A percentile compares a stretch with the other conserved stretches of the same genome.
Conservation (phyloP, 768 basidiomycete species). For the Royoungia palumana region DNA sequence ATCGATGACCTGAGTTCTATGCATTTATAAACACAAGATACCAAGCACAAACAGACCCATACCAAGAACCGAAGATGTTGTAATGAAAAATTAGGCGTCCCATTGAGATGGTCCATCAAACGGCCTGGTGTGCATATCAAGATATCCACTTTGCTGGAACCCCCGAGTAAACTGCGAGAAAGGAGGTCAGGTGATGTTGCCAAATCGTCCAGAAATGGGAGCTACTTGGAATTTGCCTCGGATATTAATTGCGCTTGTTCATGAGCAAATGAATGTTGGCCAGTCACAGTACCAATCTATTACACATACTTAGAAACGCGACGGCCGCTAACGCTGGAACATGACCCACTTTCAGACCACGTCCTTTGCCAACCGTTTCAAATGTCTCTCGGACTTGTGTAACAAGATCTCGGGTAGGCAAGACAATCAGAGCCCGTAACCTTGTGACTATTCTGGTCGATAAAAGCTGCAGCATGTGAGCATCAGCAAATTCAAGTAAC, state of each 20-base stretch:
- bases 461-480: constrained; percentile 49
- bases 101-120: constrained; percentile 88
- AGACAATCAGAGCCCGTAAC: constrained; percentile 81
- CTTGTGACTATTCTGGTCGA: constrained; percentile 74
- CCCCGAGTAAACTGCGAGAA: constrained; percentile 62
- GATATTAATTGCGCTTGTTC: constrained; percentile 82
- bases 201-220: neutral
- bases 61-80: constrained; percentile 96
- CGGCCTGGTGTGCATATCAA: constrained; percentile 95
- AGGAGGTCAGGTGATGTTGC: neutral
- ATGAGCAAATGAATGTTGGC: constrained; percentile 90
- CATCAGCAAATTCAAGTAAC: neutral
- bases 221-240: constrained; percentile 51
- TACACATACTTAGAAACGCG: constrained; percentile 3
- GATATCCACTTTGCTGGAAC: constrained; percentile 89
- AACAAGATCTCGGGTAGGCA: constrained; percentile 94
- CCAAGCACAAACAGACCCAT: constrained; percentile 25
- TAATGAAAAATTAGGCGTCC: constrained; percentile 85
- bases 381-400: constrained; percentile 90
- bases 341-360: constrained; percentile 69
- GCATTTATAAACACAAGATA: neutral
- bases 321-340: neutral
- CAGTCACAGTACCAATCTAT: constrained; percentile 78
- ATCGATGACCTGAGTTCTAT: constrained; percentile 73
- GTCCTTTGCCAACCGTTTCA: constrained; percentile 79